Evolutionary conservation across 2,329 filamentous ascomycete species (phyloP).

Genomic region (Akanthomyces lecanii): DNA sequence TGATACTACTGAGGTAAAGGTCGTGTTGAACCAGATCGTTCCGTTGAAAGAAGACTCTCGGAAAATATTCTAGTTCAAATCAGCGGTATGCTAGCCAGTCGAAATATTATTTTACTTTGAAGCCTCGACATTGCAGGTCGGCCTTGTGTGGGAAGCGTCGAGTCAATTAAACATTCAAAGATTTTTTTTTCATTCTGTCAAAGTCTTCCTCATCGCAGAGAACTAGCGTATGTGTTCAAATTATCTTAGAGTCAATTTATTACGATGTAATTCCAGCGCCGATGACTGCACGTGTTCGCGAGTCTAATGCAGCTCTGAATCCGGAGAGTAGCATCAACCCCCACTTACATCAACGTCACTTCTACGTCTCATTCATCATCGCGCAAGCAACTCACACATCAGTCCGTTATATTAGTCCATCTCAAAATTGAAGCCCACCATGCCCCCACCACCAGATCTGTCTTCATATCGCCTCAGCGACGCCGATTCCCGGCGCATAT

Average conservation of each 20-base stretch:
- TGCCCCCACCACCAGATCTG: conserved; percentile 26
- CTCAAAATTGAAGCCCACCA: not conserved
- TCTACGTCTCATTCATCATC: not conserved
- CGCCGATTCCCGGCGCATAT: conserved; percentile 29
- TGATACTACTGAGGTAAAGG: conserved; percentile 62
- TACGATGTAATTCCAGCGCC: not conserved
- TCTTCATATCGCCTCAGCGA: conserved; percentile 31
- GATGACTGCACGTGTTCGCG: not conserved
- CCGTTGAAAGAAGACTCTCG: conserved; percentile 76
- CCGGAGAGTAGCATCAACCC: not conserved
- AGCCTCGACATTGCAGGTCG: too few relatives aligned
- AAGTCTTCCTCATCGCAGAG: not conserved
- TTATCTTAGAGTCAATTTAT: too few relatives aligned
- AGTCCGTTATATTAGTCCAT: not conserved
- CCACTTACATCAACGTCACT: conserved; percentile 3
- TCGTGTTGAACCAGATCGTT: conserved; percentile 84
- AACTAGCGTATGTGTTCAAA: too few relatives aligned
- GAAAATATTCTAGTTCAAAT: not conserved
- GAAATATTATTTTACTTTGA: too few relatives aligned
- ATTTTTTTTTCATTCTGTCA: not conserved
- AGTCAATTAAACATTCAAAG: too few relatives aligned
- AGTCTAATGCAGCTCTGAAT: not conserved
- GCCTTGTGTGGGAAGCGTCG: conserved; percentile 37
- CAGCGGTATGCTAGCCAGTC: too few relatives aligned
- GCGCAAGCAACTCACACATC: not conserved